Evolutionary conservation across 208 protist genomes (phyloP).

Genomic region (Zelonia costaricensis): DNA sequence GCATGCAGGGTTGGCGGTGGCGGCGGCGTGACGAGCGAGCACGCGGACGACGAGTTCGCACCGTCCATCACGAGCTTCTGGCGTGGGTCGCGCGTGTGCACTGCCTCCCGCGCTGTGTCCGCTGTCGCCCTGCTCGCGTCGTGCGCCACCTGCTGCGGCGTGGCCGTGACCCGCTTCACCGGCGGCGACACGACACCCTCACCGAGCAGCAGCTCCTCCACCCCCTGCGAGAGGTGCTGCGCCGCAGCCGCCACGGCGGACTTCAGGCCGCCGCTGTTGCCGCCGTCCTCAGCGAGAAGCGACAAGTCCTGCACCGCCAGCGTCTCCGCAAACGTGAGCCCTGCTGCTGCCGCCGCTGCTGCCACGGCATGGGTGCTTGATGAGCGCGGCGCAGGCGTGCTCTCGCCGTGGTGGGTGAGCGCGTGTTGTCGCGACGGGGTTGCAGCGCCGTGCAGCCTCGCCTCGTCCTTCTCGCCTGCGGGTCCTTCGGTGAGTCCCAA

Average conservation of each 20-base stretch:
- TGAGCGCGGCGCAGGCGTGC: not conserved
- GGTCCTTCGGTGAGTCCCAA: not conserved
- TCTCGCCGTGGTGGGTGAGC: not conserved
- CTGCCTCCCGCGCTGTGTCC: no score
- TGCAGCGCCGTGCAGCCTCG: no score
- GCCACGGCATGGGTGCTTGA: no score
- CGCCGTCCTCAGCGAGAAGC: conserved; percentile 14
- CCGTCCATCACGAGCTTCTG: no score
- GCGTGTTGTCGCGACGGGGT: not conserved
- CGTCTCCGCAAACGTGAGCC: conserved; percentile 23
- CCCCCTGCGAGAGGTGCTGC: not conserved
- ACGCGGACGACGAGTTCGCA: no score
- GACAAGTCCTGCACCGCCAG: conserved; percentile 40
- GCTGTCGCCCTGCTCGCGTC: not conserved
- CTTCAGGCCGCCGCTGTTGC: conserved; percentile 2
- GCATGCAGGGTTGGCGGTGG: no score
- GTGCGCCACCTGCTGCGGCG: conserved; percentile 7
- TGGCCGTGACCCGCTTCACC: conserved; percentile 15
- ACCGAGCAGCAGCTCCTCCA: conserved; percentile 25
- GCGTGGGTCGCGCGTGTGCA: no score
- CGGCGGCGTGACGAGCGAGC: no score
- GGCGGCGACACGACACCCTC: conserved; percentile 18
- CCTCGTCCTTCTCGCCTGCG: not conserved
- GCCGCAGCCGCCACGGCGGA: not conserved
- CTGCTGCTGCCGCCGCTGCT: not conserved